Evolutionary conservation across 306 rosid genomes (phyloP).

Genomic region (Castanea mollissima): DNA sequence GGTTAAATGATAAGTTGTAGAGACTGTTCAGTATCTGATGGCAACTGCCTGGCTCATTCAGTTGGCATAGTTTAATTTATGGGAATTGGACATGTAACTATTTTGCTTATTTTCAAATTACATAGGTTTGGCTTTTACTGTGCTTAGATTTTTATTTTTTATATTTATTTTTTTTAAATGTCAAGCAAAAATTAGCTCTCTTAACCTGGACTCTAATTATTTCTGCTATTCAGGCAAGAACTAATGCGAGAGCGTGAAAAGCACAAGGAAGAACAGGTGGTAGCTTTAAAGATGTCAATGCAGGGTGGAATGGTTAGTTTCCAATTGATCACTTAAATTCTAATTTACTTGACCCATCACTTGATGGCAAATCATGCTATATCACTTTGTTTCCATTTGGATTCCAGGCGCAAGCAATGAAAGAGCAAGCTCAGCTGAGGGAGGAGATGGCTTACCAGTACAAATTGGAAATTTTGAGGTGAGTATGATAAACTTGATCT

Average conservation of each 20-base stretch:
- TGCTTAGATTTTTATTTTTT: not conserved
- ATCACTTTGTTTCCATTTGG: slow-evolving; percentile 9
- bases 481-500: slow-evolving; percentile 12
- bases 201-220: slow-evolving; percentile 8
- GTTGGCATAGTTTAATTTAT: not conserved
- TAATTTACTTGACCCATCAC: not conserved
- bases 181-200: not conserved
- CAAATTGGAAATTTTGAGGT: slow-evolving; percentile 94
- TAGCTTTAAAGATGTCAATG: slow-evolving; percentile 70
- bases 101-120: not conserved
- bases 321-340: slow-evolving; percentile 14
- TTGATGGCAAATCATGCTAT: not conserved
- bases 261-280: slow-evolving; percentile 85
- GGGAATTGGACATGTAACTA: not conserved
- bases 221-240: slow-evolving; percentile 60
- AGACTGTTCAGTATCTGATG: not conserved
- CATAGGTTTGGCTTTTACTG: not conserved
- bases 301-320: slow-evolving; percentile 89
- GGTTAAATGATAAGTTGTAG: not conserved
- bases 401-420: slow-evolving; percentile 97
- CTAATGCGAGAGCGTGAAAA: slow-evolving; percentile 71
- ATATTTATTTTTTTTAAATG: too few species aligned
- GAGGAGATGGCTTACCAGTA: slow-evolving; percentile 99
- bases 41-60: not conserved
- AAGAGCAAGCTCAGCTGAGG: slow-evolving; percentile 96